These are phyloP conservation scores for Kernera saxatilis DNA, from an alignment of 345 rosid genomes.

Conservation along the genomic window DNA sequence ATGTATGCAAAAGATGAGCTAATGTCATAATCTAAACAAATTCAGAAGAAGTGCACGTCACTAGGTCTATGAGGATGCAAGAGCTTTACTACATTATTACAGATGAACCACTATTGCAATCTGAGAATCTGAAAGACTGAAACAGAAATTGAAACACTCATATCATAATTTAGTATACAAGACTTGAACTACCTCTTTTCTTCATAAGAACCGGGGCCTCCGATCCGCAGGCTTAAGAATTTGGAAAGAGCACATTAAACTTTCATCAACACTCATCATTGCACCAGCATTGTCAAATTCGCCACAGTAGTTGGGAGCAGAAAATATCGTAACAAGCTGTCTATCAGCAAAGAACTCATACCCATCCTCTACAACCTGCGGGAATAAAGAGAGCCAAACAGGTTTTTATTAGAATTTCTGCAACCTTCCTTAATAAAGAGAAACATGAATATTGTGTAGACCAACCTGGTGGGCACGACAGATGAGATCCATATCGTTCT, in stretches of 20 bases:
- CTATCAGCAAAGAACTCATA: slow-evolving; percentile 90
- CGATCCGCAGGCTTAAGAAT: slow-evolving; percentile 85
- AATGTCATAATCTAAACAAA: not conserved
- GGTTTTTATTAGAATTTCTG: not conserved
- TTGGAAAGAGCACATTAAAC: slow-evolving; percentile 95
- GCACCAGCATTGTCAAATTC: slow-evolving; percentile 98
- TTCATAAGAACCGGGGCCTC: slow-evolving; percentile 54
- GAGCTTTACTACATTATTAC: not conserved
- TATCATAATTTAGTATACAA: not conserved
- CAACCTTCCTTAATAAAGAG: not conserved
- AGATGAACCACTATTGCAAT: not conserved
- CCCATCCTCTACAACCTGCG: slow-evolving; percentile 92
- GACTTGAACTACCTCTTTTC: slow-evolving; percentile 24
- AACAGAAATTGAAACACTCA: not conserved
- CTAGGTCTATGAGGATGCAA: not conserved
- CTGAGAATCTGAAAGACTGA: not conserved
- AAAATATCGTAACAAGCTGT: slow-evolving; percentile 85
- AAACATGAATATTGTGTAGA: not conserved
- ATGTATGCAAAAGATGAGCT: not conserved
- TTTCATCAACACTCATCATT: slow-evolving; percentile 96
- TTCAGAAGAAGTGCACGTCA: not conserved
- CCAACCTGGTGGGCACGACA: slow-evolving; percentile 95
- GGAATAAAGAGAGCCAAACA: not conserved
- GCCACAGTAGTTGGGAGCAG: slow-evolving; percentile 97
- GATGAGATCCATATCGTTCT: slow-evolving; percentile 89